Evolutionary conservation across 371 early-diverging fungal species (phyloP).

Genomic region (Sporodiniella umbellata): DNA sequence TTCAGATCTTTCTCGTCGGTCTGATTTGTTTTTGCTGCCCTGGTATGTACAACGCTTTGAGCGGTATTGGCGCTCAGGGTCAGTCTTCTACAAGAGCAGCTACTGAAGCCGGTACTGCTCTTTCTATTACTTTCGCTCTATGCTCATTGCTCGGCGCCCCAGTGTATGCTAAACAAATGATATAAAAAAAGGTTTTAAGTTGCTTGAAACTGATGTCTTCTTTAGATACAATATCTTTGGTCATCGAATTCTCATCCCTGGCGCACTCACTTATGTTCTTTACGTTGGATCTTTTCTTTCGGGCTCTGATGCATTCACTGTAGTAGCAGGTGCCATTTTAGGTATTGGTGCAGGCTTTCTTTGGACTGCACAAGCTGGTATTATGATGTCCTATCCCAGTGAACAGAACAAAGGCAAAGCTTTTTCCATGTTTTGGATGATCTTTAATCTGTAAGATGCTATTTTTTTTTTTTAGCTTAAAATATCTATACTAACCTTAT

Average conservation of each 20-base stretch:
- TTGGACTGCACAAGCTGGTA: conserved; percentile 65
- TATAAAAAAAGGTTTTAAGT: no score
- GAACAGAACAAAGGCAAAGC: conserved; percentile 70
- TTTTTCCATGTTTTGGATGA: conserved; percentile 70
- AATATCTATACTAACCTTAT: neutral
- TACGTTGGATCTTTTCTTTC: conserved; percentile 56
- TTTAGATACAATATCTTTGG: conserved; percentile 52
- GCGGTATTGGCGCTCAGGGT: conserved; percentile 56
- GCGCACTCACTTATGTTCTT: conserved; percentile 51
- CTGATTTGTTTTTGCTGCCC: conserved; percentile 76
- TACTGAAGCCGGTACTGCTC: conserved; percentile 64
- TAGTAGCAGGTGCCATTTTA: conserved; percentile 55
- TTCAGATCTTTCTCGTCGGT: conserved; percentile 66
- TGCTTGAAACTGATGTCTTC: neutral
- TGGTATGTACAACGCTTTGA: conserved; percentile 81
- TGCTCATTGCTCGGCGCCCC: conserved; percentile 59
- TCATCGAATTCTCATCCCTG: conserved; percentile 47
- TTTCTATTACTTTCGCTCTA: conserved; percentile 60
- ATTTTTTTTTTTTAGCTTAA: no score
- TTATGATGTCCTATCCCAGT: conserved; percentile 76
- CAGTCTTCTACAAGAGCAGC: conserved; percentile 53
- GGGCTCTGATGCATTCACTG: conserved; percentile 39
- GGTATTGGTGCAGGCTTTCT: conserved; percentile 50
- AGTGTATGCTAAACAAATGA: conserved; percentile 27
- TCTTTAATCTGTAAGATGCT: conserved; percentile 59